Conservation (phyloP, 805 yeast genomes). For the Lachancea quebecensis region DNA sequence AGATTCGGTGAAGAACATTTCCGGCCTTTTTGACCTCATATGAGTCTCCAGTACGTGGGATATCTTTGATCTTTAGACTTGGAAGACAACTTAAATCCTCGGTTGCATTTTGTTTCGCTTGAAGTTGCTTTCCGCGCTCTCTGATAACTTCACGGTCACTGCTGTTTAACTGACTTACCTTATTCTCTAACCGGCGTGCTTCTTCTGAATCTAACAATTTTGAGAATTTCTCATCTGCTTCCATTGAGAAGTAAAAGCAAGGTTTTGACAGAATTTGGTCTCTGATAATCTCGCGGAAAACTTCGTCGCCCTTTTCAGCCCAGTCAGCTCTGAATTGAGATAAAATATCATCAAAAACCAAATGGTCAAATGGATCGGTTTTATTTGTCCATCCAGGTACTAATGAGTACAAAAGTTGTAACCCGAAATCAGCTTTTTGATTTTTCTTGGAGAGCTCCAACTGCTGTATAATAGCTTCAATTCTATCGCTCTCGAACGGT, state of each 20-base stretch:
- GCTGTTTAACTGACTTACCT: constrained; percentile 40
- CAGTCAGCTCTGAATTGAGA: constrained; percentile 57
- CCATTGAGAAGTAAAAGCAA: constrained; percentile 67
- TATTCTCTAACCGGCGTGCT: constrained; percentile 38
- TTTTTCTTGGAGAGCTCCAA: constrained; percentile 77
- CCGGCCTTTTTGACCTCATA: constrained; percentile 33
- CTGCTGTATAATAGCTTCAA: constrained; percentile 87
- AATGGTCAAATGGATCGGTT: constrained; percentile 62
- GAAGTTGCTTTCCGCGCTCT: constrained; percentile 52
- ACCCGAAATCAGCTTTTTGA: constrained; percentile 85
- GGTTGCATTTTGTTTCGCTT: constrained; percentile 54
- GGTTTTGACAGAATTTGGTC: constrained; percentile 48
- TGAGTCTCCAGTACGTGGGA: constrained; percentile 47
- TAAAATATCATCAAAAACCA: constrained; percentile 60
- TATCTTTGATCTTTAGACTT: constrained; percentile 65
- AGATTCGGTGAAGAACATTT: constrained; percentile 41
- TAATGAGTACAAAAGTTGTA: constrained; percentile 62
- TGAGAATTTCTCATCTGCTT: constrained; percentile 56
- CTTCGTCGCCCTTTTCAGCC: constrained; percentile 40
- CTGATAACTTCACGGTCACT: constrained; percentile 52
- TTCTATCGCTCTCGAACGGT: constrained; percentile 49
- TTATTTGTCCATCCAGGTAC: constrained; percentile 84
- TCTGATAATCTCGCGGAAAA: constrained; percentile 56
- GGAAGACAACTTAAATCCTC: constrained; percentile 82
- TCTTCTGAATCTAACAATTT: constrained; percentile 51